Percentiles rank a stretch among this genome's conserved stretches.
Evolutionary conservation across 148 eudicot species (phyloP).

Genomic region (Mesembryanthemum crystallinum): DNA sequence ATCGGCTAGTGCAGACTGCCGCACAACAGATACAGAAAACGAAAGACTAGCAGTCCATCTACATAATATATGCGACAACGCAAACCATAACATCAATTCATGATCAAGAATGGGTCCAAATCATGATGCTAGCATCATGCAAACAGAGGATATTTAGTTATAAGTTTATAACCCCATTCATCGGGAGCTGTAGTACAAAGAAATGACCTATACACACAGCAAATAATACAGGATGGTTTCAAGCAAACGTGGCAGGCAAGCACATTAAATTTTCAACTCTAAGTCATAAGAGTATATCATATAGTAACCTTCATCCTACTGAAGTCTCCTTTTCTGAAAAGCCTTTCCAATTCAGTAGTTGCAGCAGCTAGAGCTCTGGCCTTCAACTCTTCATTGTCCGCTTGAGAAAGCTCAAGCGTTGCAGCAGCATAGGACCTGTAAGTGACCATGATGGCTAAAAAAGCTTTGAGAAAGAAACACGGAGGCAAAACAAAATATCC

Average conservation of each 20-base stretch:
- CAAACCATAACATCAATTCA: neutral
- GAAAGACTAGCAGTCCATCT: neutral
- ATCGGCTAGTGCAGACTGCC: neutral
- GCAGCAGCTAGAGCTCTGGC: constrained; percentile 82
- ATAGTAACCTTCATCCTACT: constrained; percentile 72
- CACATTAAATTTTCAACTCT: neutral
- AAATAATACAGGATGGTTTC: neutral
- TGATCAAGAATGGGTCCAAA: neutral
- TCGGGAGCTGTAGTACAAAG: neutral
- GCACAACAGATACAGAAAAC: neutral
- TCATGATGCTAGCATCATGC: neutral
- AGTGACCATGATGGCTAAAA: constrained; percentile 24
- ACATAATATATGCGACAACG: neutral
- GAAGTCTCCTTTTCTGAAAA: constrained; percentile 82
- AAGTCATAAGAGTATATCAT: constrained; percentile 4
- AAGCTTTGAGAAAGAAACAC: neutral
- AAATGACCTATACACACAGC: neutral
- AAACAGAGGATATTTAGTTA: neutral
- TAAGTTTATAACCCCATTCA: neutral
- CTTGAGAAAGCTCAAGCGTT: constrained; percentile 66
- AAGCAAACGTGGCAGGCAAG: neutral
- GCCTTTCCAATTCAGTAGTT: constrained; percentile 82
- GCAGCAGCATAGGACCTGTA: constrained; percentile 76
- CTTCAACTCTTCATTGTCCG: constrained; percentile 61
- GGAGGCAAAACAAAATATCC: neutral